Evolutionary conservation across 2,329 filamentous ascomycete species (phyloP).

Genomic region (Colletotrichum sp.): DNA sequence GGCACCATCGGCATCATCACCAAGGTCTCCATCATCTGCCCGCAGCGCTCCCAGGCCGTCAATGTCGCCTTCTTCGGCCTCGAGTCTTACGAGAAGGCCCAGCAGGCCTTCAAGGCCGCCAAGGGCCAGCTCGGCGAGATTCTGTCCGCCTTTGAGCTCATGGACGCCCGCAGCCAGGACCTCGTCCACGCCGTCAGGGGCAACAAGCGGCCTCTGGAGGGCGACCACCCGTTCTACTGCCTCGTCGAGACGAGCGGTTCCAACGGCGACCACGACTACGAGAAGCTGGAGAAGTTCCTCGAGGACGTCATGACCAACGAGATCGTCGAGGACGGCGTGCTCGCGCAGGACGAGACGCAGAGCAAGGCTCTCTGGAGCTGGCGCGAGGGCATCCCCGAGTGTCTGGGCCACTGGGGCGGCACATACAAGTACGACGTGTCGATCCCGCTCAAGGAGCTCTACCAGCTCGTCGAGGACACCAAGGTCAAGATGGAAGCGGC

Average conservation of each 20-base stretch:
- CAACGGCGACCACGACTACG: conserved; percentile 90
- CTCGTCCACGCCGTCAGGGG: conserved; percentile 77
- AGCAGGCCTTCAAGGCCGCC: conserved; percentile 84
- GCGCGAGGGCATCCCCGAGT: conserved; percentile 92
- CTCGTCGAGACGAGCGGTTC: conserved; percentile 95
- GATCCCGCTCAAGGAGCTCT: conserved; percentile 87
- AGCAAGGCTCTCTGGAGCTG: conserved; percentile 85
- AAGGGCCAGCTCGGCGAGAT: conserved; percentile 94
- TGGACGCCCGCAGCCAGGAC: conserved; percentile 85
- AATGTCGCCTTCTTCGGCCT: conserved; percentile 96
- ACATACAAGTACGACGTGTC: conserved; percentile 99
- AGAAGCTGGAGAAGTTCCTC: conserved; percentile 88
- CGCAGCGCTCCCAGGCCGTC: conserved; percentile 83
- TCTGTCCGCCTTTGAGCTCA: conserved; percentile 95
- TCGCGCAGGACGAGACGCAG: conserved; percentile 94
- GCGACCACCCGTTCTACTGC: conserved; percentile 91
- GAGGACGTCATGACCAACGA: conserved; percentile 90
- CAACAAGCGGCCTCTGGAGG: conserved; percentile 81
- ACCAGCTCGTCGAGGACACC: conserved; percentile 86
- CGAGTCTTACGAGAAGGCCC: conserved; percentile 88
- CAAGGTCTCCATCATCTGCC: conserved; percentile 86
- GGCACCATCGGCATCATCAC: conserved; percentile 96
- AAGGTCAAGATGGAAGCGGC: conserved; percentile 73
- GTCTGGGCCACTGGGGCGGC: conserved; percentile 86
- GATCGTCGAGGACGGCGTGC: conserved; percentile 86